Base-by-base conservation (phyloP, 106 monocot genomes). In the Gastrodia elata region DNA sequence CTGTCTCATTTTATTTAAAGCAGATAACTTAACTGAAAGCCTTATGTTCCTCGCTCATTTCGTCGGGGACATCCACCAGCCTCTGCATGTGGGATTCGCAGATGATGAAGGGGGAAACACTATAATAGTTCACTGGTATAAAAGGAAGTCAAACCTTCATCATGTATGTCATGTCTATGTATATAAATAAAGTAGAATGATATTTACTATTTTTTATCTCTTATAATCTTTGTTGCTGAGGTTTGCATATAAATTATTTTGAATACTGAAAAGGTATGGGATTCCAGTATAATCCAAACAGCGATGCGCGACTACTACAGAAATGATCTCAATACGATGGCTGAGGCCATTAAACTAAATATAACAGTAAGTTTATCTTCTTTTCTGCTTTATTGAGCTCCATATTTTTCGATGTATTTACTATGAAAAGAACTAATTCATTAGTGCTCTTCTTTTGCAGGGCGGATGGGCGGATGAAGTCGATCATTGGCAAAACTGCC, bases 11-110 rank as follows among this genome's bases (percentile, higher is more conserved):
- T 55, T 0, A 13, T 20, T 0, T 0, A 1, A 61, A 43, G 26
- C 71, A 88, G 90, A 84, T 79, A 84, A 94, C 49, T 72, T 91
- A 58, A 88, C 88, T 0, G 91, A 94, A 68, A 86, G 86, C 68
- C 70, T 94, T n/a, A 88, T 94, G 90, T 94, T 94, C 82, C 78
- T 94, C 14, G 85, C 88, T 0, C 94, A 94, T 77, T 94, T 88
- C 40, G 70, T 91, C 25, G 91, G 91, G 55, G 91, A 94, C 22
- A 44, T 91, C 13, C 91, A 91, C 76, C 84, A 91, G 39, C 94
- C 94, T 14, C 77, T 94, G 27, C 90, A 94, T 70, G 85, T 68
- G 16, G 82, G 86, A 14, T 88, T 84, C 20, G 61, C 20, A 9
- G 91, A 37, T 7, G 94, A 94, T 38, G 79, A 86, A 37, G 94